Percentiles rank a stretch among this genome's conserved stretches.
Evolutionary conservation across 1,284 basidiomycete species (phyloP).

Genomic region (Fomitopsis betulina): DNA sequence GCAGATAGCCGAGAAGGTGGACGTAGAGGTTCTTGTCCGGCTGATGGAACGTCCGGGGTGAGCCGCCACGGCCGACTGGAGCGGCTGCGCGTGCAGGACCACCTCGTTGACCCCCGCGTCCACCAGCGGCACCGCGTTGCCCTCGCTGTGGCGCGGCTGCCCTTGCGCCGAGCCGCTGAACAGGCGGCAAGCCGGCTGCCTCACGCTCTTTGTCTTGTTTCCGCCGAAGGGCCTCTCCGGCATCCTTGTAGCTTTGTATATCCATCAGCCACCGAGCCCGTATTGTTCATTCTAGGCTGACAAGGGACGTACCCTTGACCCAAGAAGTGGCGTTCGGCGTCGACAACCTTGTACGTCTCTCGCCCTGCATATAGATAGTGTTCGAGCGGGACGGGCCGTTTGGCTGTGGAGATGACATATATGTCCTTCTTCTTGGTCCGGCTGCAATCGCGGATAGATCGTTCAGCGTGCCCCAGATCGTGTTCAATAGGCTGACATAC

Average conservation of each 20-base stretch:
- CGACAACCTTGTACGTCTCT: slow-evolving; percentile 91
- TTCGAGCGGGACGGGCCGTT: slow-evolving; percentile 95
- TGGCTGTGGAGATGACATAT: slow-evolving; percentile 96
- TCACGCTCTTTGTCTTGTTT: slow-evolving; percentile 99
- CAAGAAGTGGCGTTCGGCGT: slow-evolving; percentile 79
- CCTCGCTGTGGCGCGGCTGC: slow-evolving; percentile 64
- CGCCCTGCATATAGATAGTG: slow-evolving; percentile 95
- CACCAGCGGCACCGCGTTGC: slow-evolving; percentile 45
- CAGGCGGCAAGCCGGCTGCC: slow-evolving; percentile 83
- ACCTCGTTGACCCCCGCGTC: slow-evolving; percentile 43
- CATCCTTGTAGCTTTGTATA: slow-evolving; percentile 76
- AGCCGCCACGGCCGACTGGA: slow-evolving; percentile 44
- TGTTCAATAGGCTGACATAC: slow-evolving; percentile 41
- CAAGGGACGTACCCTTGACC: slow-evolving; percentile 51
- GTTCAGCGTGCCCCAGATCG: background rate
- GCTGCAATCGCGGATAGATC: slow-evolving; percentile 38
- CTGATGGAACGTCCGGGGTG: slow-evolving; percentile 61
- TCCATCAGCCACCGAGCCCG: background rate
- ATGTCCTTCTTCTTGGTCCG: slow-evolving; percentile 99
- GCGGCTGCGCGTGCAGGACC: slow-evolving; percentile 44
- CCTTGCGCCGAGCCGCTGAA: slow-evolving; percentile 76
- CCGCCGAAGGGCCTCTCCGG: slow-evolving; percentile 81
- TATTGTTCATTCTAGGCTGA: background rate
- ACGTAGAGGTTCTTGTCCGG: slow-evolving; percentile 92
- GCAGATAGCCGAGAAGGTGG: slow-evolving; percentile 83